phyloP scores from a whole-genome alignment of 1,284 basidiomycete species.

The Naganishia cerealis region DNA sequence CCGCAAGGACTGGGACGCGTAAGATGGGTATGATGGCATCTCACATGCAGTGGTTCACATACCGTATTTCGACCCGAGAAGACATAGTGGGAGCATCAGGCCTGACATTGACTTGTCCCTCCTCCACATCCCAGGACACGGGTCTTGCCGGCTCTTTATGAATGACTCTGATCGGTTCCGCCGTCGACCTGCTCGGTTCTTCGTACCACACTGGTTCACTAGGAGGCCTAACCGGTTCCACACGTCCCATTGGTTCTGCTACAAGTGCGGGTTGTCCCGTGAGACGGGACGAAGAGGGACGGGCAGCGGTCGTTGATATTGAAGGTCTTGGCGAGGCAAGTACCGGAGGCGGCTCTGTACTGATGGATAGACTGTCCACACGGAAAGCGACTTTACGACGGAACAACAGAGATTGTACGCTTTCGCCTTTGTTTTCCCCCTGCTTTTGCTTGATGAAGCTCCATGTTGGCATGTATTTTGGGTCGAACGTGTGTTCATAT shows the following conservation, averaged over 20 bases:
- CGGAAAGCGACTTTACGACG: conserved; percentile 7
- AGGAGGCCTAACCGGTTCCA: neutral
- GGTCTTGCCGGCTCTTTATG: conserved; percentile 1
- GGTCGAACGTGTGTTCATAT: conserved; percentile 4
- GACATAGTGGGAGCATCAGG: neutral
- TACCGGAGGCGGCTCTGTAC: neutral
- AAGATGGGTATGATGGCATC: neutral
- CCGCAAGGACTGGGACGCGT: neutral
- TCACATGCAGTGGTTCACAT: neutral
- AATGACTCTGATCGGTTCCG: neutral
- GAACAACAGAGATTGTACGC: neutral
- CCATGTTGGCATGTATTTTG: conserved; percentile 15
- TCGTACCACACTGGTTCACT: too few species aligned
- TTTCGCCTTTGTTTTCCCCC: neutral
- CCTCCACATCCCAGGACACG: conserved; percentile 14
- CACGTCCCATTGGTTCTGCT: neutral
- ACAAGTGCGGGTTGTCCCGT: neutral
- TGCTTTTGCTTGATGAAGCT: neutral
- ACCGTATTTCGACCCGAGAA: neutral
- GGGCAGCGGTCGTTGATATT: neutral
- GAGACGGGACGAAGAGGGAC: neutral
- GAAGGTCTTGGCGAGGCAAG: neutral
- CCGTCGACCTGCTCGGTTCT: neutral
- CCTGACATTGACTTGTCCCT: neutral
- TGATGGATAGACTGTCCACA: neutral